Conservation (phyloP, 495 filamentous ascomycete genomes). For the Xylaria nigripes region DNA sequence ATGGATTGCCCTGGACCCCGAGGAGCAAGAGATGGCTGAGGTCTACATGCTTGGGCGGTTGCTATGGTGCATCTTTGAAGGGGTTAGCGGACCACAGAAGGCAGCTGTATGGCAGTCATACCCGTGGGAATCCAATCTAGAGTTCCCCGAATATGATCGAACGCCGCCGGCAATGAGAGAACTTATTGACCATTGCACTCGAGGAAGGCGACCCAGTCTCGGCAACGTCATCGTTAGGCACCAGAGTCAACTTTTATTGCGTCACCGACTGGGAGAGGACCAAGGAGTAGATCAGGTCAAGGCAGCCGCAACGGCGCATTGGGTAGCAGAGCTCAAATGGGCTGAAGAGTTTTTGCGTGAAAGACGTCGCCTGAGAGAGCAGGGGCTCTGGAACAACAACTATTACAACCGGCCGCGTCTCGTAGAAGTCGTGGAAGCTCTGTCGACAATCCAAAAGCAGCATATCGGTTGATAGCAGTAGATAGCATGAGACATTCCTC, state of each 20-base stretch:
- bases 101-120: conserved; percentile 44
- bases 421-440: conserved; percentile 24
- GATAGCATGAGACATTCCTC: not conserved
- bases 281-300: conserved; percentile 25
- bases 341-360: conserved; percentile 31
- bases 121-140: conserved; percentile 37
- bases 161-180: conserved; percentile 32
- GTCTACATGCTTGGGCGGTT: conserved; percentile 46
- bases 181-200: conserved; percentile 38
- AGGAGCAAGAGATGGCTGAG: conserved; percentile 40
- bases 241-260: conserved; percentile 32
- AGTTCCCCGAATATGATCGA: conserved; percentile 35
- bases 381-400: conserved; percentile 36
- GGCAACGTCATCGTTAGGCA: conserved; percentile 29
- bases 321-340: conserved; percentile 32
- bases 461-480: not conserved
- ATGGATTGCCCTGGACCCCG: conserved; percentile 34
- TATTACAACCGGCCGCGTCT: conserved; percentile 33
- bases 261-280: conserved; percentile 11
- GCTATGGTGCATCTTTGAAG: conserved; percentile 48
- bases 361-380: conserved; percentile 22
- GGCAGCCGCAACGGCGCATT: conserved; percentile 30
- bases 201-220: conserved; percentile 30
- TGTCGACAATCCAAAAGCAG: conserved; percentile 18
- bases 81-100: conserved; percentile 37